Percentiles rank a stretch among this genome's conserved stretches.
These are phyloP conservation scores for Phellinidium pouzarii DNA, from an alignment of 1,284 basidiomycete species.

Conservation along the genomic window DNA sequence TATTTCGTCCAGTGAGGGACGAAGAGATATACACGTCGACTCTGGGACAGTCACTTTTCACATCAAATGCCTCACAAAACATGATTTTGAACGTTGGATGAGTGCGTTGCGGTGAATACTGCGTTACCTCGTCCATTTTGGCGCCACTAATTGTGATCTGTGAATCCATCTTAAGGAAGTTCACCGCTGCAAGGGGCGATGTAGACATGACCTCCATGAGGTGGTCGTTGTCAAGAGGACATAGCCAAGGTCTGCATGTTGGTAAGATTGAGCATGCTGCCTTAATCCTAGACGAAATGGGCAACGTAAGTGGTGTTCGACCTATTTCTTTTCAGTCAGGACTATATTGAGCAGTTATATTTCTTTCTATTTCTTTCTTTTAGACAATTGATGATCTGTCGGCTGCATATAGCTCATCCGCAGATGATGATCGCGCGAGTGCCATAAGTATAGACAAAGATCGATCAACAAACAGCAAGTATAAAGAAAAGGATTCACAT, in stretches of 20 bases:
- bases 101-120: conserved; percentile 52
- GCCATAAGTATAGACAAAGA: conserved; percentile 1
- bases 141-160: neutral
- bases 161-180: conserved; percentile 10
- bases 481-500: conserved; percentile 10
- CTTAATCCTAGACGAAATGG: conserved; percentile 16
- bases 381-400: conserved; percentile 16
- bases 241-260: conserved; percentile 3
- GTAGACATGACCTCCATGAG: conserved; percentile 6
- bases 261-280: conserved; percentile 12
- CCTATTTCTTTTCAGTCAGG: neutral
- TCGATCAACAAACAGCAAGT: conserved; percentile 1
- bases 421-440: conserved; percentile 13
- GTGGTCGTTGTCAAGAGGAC: conserved; percentile 11
- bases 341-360: neutral
- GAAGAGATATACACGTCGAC: conserved; percentile 74
- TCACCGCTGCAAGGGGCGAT: conserved; percentile 14
- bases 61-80: conserved; percentile 61
- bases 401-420: neutral
- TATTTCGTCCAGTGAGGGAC: conserved; percentile 60
- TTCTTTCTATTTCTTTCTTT: neutral
- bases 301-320: conserved; percentile 3
- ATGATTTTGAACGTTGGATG: conserved; percentile 75
- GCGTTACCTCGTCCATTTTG: neutral
- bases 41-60: conserved; percentile 72